These are phyloP conservation scores for Ophiocordyceps australis DNA, from an alignment of 2,329 filamentous ascomycete genomes.

Conservation along the genomic window DNA sequence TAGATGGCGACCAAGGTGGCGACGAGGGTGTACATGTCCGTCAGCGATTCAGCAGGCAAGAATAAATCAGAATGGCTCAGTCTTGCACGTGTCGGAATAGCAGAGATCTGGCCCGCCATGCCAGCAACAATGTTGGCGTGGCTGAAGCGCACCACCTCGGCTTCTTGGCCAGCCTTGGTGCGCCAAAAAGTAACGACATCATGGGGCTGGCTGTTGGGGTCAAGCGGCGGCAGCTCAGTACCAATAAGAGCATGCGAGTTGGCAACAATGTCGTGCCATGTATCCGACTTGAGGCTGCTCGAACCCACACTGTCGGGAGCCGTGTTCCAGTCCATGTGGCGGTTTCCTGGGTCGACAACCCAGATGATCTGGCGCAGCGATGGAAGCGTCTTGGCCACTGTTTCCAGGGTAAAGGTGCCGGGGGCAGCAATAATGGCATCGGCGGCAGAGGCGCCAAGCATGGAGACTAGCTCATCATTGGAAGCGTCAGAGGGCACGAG, in stretches of 20 bases:
- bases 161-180: constrained; percentile 26
- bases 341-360: constrained; percentile 81
- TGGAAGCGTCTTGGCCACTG: constrained; percentile 49
- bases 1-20: constrained; percentile 71
- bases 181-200: constrained; percentile 53
- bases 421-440: constrained; percentile 74
- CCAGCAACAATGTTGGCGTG: constrained; percentile 78
- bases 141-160: constrained; percentile 66
- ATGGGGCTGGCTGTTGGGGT: constrained; percentile 31
- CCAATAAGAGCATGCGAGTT: constrained; percentile 42
- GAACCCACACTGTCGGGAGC: constrained; percentile 60
- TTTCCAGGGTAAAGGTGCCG: constrained; percentile 68
- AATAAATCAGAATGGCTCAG: constrained; percentile 63
- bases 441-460: constrained; percentile 55
- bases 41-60: constrained; percentile 66
- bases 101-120: constrained; percentile 58
- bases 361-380: constrained; percentile 66
- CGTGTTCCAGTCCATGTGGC: constrained; percentile 91
- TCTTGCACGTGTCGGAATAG: constrained; percentile 58
- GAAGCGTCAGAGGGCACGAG: constrained; percentile 70
- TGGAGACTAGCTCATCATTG: constrained; percentile 47
- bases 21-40: constrained; percentile 60
- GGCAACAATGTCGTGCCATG: constrained; percentile 79
- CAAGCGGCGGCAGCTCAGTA: constrained; percentile 44
- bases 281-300: constrained; percentile 63